Conservation (phyloP, 2,329 filamentous ascomycete species). For the Onygenales sp. region DNA sequence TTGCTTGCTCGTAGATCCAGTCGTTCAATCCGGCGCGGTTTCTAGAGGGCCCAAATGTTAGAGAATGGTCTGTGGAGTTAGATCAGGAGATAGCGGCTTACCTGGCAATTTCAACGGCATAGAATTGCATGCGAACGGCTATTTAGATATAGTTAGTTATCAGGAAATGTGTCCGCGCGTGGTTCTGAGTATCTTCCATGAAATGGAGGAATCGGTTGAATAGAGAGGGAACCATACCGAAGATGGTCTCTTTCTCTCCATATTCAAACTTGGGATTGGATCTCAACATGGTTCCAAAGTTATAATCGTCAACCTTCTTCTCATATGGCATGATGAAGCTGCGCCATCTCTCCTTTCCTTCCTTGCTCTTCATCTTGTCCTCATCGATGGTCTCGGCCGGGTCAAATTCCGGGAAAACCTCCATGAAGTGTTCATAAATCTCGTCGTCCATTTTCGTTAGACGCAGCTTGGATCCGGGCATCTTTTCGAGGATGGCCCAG, state of each 20-base stretch:
- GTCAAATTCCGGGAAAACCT: slow-evolving; percentile 89
- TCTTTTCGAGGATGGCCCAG: slow-evolving; percentile 88
- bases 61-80: background rate
- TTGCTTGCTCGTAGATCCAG: slow-evolving; percentile 85
- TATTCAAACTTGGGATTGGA: slow-evolving; percentile 73
- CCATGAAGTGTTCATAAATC: slow-evolving; percentile 79
- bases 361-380: slow-evolving; percentile 95
- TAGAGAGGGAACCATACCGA: slow-evolving; percentile 51
- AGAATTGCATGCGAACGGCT: slow-evolving; percentile 72
- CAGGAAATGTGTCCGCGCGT: background rate
- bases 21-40: slow-evolving; percentile 88
- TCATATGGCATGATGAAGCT: slow-evolving; percentile 91
- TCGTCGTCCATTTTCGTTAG: slow-evolving; percentile 93
- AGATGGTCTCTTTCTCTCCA: slow-evolving; percentile 80
- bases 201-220: background rate
- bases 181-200: background rate
- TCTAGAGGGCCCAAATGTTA: slow-evolving; percentile 28
- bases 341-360: slow-evolving; percentile 88
- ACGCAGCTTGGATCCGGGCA: slow-evolving; percentile 77
- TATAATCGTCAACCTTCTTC: slow-evolving; percentile 92
- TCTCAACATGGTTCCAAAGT: slow-evolving; percentile 92
- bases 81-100: slow-evolving; percentile 22
- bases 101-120: slow-evolving; percentile 67
- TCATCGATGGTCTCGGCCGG: slow-evolving; percentile 72
- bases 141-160: background rate